Percentiles rank a stretch among this genome's conserved stretches.
phyloP scores from a whole-genome alignment of 805 yeast species.

The Spathaspora passalidarum region DNA sequence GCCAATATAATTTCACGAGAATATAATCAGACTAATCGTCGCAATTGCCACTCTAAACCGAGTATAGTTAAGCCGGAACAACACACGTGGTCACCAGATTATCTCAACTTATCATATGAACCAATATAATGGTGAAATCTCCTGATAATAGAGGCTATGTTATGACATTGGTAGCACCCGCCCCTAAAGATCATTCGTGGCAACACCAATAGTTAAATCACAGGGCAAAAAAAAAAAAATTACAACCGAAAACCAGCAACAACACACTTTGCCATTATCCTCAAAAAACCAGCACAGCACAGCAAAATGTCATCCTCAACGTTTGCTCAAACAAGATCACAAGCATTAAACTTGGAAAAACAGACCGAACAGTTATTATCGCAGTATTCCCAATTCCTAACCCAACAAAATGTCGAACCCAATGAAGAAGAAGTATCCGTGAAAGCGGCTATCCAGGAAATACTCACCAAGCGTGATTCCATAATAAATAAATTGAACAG shows the following conservation, averaged over 20 bases:
- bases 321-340: slow-evolving; percentile 66
- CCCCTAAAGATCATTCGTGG: too few species aligned
- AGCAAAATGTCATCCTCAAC: slow-evolving; percentile 37
- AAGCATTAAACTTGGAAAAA: slow-evolving; percentile 66
- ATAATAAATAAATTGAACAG: slow-evolving; percentile 49
- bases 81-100: too few species aligned
- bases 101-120: too few species aligned
- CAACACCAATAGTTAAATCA: too few species aligned
- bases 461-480: slow-evolving; percentile 45
- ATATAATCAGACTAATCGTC: too few species aligned
- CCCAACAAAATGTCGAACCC: slow-evolving; percentile 17
- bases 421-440: slow-evolving; percentile 21
- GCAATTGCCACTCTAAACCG: too few species aligned
- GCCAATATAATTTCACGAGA: too few species aligned
- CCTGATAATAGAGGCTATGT: too few species aligned
- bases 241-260: neutral
- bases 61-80: too few species aligned
- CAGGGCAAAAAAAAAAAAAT: neutral
- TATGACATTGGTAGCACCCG: too few species aligned
- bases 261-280: neutral
- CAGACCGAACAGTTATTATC: slow-evolving; percentile 59
- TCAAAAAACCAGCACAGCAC: neutral
- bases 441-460: slow-evolving; percentile 16
- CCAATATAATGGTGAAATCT: too few species aligned
- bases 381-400: slow-evolving; percentile 32